Evolutionary conservation across 2,329 filamentous ascomycete species (phyloP).

Genomic region (Chaetomium olivaceum): DNA sequence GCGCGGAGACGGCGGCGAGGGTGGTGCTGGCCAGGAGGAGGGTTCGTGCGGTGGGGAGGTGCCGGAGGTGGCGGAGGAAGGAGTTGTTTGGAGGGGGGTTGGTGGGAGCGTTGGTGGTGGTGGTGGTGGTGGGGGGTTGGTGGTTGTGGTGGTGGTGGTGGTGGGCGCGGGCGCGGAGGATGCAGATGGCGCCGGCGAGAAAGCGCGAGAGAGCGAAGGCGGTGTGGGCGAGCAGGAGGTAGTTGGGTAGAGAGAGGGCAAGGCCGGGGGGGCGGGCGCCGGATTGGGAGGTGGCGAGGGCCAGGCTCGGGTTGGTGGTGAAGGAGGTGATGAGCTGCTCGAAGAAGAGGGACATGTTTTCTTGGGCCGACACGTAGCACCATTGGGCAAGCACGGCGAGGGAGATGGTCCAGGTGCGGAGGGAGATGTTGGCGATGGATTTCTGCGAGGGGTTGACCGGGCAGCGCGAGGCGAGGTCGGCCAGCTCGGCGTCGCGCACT

Average conservation of each 20-base stretch:
- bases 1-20: constrained; percentile 59
- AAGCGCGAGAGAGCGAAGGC: constrained; percentile 76
- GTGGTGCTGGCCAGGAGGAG: constrained; percentile 64
- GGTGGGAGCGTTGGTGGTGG: too few species aligned
- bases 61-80: constrained; percentile 43
- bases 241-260: constrained; percentile 59
- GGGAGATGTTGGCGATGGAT: constrained; percentile 51
- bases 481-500: constrained; percentile 57
- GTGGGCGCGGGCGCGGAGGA: constrained; percentile 45
- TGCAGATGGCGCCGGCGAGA: constrained; percentile 64
- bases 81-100: too few species aligned
- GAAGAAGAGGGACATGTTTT: constrained; percentile 63
- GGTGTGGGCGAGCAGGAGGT: constrained; percentile 70
- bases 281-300: not conserved
- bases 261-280: constrained; percentile 46
- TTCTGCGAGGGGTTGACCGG: constrained; percentile 54
- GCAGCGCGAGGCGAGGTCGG: constrained; percentile 48
- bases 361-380: constrained; percentile 75
- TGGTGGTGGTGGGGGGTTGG: too few species aligned
- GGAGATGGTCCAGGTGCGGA: constrained; percentile 60
- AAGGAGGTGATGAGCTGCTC: constrained; percentile 48
- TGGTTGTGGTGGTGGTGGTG: constrained; percentile 39
- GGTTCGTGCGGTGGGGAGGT: constrained; percentile 65
- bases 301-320: not conserved
- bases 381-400: constrained; percentile 77